Evolutionary conservation across 495 filamentous ascomycete species (phyloP).

Genomic region (Aspergillus incahuasiensis): DNA sequence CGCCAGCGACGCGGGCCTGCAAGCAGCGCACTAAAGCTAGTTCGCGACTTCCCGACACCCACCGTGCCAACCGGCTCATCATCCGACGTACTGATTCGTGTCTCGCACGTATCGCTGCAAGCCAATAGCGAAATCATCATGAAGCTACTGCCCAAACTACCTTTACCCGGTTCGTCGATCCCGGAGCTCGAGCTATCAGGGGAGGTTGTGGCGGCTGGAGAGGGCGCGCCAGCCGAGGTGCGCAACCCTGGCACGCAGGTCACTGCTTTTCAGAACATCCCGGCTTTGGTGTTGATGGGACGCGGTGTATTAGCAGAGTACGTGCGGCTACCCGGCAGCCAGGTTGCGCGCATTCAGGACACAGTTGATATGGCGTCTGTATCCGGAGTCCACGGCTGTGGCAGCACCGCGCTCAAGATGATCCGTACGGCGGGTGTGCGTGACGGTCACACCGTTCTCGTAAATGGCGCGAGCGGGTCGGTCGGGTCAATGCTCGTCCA

Average conservation of each 20-base stretch:
- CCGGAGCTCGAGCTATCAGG: neutral
- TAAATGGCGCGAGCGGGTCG: conserved; percentile 26
- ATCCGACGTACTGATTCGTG: neutral
- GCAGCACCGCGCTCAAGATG: conserved; percentile 24
- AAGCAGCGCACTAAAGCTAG: neutral
- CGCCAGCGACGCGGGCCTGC: neutral
- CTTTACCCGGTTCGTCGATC: neutral
- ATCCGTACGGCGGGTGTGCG: conserved; percentile 21
- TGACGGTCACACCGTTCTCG: conserved; percentile 21
- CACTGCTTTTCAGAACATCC: neutral
- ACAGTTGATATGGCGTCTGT: conserved; percentile 19
- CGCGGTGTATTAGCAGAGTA: neutral
- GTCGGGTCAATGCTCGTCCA: conserved; percentile 11
- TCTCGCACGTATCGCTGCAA: neutral
- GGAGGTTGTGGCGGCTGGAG: neutral
- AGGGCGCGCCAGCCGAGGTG: neutral
- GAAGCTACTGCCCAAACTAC: too few species aligned
- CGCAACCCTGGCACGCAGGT: neutral
- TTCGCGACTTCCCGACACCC: neutral
- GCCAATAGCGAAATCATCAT: neutral
- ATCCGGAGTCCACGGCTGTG: conserved; percentile 20
- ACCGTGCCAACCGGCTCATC: neutral
- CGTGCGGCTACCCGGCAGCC: neutral
- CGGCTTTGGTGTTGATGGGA: neutral
- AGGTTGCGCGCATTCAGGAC: neutral